These are phyloP conservation scores for Hemisphaericaspora nanyangensis DNA, from an alignment of 805 yeast species.

Conservation along the genomic window DNA sequence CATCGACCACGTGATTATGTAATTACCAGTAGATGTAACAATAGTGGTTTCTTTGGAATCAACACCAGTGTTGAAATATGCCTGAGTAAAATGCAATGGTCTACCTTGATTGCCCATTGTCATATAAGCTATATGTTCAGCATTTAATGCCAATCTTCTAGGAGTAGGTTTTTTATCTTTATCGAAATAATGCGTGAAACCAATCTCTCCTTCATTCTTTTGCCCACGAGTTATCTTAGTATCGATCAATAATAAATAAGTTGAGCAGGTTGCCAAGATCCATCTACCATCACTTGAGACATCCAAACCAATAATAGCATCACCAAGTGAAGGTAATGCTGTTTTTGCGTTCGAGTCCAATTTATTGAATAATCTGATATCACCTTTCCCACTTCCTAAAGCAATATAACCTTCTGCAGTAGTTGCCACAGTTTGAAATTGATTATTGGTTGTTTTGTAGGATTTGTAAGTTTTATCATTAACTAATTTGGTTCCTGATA, in stretches of 20 bases:
- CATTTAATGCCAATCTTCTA: conserved; percentile 59
- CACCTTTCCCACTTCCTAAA: conserved; percentile 73
- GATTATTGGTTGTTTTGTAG: conserved; percentile 49
- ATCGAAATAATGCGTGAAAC: conserved; percentile 63
- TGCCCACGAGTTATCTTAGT: conserved; percentile 56
- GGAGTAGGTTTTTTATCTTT: conserved; percentile 67
- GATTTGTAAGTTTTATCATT: conserved; percentile 34
- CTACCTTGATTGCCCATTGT: conserved; percentile 43
- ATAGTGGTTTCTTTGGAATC: conserved; percentile 64
- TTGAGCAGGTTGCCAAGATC: conserved; percentile 75
- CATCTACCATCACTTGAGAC: conserved; percentile 78
- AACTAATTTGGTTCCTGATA: conserved; percentile 54
- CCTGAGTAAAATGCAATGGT: conserved; percentile 61
- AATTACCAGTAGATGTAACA: conserved; percentile 78
- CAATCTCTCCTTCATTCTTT: conserved; percentile 54
- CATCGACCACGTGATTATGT: conserved; percentile 76
- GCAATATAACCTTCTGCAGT: conserved; percentile 74
- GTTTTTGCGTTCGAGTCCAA: conserved; percentile 77
- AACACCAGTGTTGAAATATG: conserved; percentile 73
- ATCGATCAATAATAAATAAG: conserved; percentile 69
- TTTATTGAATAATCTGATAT: conserved; percentile 66
- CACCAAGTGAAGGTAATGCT: conserved; percentile 78
- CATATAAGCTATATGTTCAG: conserved; percentile 69
- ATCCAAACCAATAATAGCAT: conserved; percentile 62
- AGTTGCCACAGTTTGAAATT: conserved; percentile 61